Evolutionary conservation across 768 basidiomycete genomes (phyloP), one percentile per base, ranked within the genome.

Genomic region (Austroboletus eburneus): DNA sequence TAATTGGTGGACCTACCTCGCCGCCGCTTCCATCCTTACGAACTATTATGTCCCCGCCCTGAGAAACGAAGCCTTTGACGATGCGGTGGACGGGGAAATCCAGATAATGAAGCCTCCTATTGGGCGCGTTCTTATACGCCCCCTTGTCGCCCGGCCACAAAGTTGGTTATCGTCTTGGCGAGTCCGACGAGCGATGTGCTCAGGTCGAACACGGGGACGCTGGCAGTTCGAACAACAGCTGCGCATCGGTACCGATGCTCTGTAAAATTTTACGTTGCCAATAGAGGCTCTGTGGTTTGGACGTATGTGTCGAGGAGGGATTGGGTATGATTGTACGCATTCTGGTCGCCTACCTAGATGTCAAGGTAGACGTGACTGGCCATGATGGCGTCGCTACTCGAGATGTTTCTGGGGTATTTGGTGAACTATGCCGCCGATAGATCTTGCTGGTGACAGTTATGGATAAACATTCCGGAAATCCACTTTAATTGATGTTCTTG

Each of bases 1-100:
- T 12, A 16, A 13, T 33, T 21, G 43, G 23, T 35, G 35, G 33
- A 62, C 64, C 51, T 58, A 79, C 72, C 72, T 80, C 78, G 13
- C 79, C 79, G 1, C 77, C 75, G 42, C 68, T 72, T 27, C 78
- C 78, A 54, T 79, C 78, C 5, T 71, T 69, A 36, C 77, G 57
- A 18, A 76, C 77, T 32, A 78, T 63, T n/a, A n/a, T n/a, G 54
- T 80, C 77, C 6, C 77, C 77, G n/a, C 74, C 73, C 54, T 81
- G 78, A 1, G 73, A 72, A 4, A 79, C 66, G 42, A 78, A 80
- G 13, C 66, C 76, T 50, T 67, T 65, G 37, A 73, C 70, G 52
- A 76, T 65, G 9, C 76, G 64, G 58, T 78, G 77, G 1, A 80
- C 65, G 23, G 71, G 72, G 30, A 63, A 69, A 3, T 63, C 70